Evolutionary conservation across 169 alveolate genomes (phyloP).

Genomic region (Plasmodium sp.): DNA sequence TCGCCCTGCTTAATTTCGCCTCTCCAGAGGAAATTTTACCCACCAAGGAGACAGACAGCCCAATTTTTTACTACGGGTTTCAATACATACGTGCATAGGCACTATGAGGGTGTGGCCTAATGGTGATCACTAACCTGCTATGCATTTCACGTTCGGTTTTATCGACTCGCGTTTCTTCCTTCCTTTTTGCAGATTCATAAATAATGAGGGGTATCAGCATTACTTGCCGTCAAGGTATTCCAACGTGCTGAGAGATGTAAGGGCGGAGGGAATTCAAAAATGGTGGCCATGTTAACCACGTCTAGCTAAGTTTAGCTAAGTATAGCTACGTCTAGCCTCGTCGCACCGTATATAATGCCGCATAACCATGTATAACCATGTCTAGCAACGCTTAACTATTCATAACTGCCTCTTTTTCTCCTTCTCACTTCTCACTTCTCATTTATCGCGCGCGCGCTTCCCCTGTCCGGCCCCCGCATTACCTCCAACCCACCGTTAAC

Average conservation of each 20-base stretch:
- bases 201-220: constrained; percentile 70
- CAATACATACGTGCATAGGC: neutral
- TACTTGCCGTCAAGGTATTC: constrained; percentile 59
- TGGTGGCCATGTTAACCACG: neutral
- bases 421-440: neutral
- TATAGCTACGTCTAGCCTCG: neutral
- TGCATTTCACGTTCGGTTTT: neutral
- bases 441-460: neutral
- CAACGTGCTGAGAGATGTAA: constrained; percentile 42
- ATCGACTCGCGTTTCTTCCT: neutral
- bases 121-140: neutral
- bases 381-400: neutral
- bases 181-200: constrained; percentile 50
- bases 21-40: constrained; percentile 32
- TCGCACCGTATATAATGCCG: neutral
- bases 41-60: constrained; percentile 37
- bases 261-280: neutral
- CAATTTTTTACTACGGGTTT: constrained; percentile 71
- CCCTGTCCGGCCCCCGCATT: neutral
- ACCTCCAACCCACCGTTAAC: neutral
- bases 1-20: neutral
- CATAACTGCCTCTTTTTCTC: neutral
- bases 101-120: neutral
- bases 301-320: neutral
- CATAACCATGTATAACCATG: neutral